Evolutionary conservation across 352 stramenopile genomes (phyloP).

Genomic region (Plasmopara viticola): DNA sequence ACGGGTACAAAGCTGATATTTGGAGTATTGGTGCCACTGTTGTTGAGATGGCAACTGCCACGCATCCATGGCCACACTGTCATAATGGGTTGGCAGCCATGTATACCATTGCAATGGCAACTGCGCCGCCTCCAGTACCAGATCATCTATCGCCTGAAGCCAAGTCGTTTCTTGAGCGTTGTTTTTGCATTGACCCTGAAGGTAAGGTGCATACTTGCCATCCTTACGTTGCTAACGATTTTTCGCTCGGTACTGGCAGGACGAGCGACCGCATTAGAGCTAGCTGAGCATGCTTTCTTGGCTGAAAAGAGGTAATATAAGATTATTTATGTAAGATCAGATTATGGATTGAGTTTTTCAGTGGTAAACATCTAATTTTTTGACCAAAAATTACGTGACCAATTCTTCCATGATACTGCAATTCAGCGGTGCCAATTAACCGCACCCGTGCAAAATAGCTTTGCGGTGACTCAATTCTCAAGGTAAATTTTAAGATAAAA

Average conservation of each 20-base stretch:
- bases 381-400: too few relatives aligned
- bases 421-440: too few relatives aligned
- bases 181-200: constrained; percentile 70
- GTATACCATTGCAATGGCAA: constrained; percentile 62
- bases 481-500: too few relatives aligned
- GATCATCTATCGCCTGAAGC: constrained; percentile 41
- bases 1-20: constrained; percentile 73
- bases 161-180: constrained; percentile 49
- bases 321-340: background rate
- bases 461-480: too few relatives aligned
- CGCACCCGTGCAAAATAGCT: too few relatives aligned
- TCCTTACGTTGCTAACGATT: constrained; percentile 3
- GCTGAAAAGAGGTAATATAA: constrained; percentile 16
- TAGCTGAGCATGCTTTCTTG: constrained; percentile 54
- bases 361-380: background rate
- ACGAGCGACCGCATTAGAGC: constrained; percentile 56
- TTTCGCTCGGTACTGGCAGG: constrained; percentile 22
- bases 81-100: constrained; percentile 60
- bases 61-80: constrained; percentile 56
- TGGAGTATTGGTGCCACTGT: constrained; percentile 78
- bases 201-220: constrained; percentile 17
- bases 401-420: too few relatives aligned
- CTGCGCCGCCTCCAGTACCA: constrained; percentile 43
- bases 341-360: background rate
- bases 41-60: constrained; percentile 76